Evolutionary conservation across 1,284 basidiomycete genomes (phyloP), one percentile per base, ranked within the genome.

Genomic region (Somion occarium): DNA sequence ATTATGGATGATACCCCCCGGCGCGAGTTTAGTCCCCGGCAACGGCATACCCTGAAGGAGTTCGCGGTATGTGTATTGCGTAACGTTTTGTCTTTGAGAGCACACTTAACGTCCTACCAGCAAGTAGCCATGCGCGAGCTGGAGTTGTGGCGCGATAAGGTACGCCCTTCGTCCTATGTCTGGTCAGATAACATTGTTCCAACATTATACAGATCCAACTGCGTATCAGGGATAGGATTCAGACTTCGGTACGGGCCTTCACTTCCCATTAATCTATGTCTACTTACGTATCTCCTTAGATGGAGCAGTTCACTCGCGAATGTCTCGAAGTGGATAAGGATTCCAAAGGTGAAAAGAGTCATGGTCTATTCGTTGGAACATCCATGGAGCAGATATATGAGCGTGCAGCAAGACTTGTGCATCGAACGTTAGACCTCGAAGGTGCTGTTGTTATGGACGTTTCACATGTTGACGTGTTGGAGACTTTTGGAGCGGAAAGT

Each of bases 281-380:
- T 27, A 48, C 20, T 38, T 13, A 49, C 38, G 20, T 23, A 23
- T 44, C 24, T 53, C 46, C 50, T 3, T 56, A 89, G 77, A 97
- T 97, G 91, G 94, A 97, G 67, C 82, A 91, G 59, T 98, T 98
- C 64, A 95, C 91, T 46, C 83, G 94, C 45, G 93, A 98, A 68
- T 96, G 93, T 61, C 78, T 98, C 38, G 94, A 97, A 66, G 90
- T 95, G 59, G 93, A 97, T 63, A 83, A 77, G 50, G 78, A 85
- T 53, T 67, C 71, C 7, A 69, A 74, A 45, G 58, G 56, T 19
- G 62, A 65, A 37, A 55, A 54, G 23, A 48, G 53, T 9, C 26
- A 53, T 23, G 51, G 48, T 18, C 55, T 61, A 26, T 60, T 63
- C 44, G 61, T 63, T 13, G 57, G 59, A 0, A 55, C 62, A 19